phyloP scores from a whole-genome alignment of 768 basidiomycete genomes.

The Pisolithus marmoratus region DNA sequence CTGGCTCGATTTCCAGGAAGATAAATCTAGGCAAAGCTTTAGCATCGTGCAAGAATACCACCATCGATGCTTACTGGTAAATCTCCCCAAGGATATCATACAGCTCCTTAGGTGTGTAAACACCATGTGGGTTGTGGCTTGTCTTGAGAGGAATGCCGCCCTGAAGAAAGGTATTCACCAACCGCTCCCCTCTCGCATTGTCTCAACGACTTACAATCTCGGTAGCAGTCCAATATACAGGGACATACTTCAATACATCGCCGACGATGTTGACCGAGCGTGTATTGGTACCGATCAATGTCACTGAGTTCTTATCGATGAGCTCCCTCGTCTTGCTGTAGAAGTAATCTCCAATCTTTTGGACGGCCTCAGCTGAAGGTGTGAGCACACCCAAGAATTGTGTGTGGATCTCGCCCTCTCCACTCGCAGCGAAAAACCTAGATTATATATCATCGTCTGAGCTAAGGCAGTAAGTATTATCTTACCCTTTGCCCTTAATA shows the following conservation, averaged over 20 bases:
- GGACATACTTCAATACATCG: slow-evolving; percentile 59
- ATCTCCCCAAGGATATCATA: slow-evolving; percentile 63
- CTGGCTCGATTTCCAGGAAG: slow-evolving; percentile 65
- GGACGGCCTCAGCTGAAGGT: slow-evolving; percentile 40
- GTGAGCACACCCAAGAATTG: slow-evolving; percentile 47
- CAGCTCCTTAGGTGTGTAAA: slow-evolving; percentile 56
- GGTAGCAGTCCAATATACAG: slow-evolving; percentile 63
- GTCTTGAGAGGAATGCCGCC: slow-evolving; percentile 70
- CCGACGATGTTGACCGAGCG: slow-evolving; percentile 60
- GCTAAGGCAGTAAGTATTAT: not conserved
- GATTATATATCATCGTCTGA: slow-evolving; percentile 1
- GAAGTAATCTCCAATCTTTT: slow-evolving; percentile 57
- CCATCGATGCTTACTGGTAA: slow-evolving; percentile 48
- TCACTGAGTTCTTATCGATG: slow-evolving; percentile 48
- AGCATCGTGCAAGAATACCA: not conserved
- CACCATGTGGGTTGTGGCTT: slow-evolving; percentile 45
- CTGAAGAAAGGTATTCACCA: slow-evolving; percentile 30
- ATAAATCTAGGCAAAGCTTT: slow-evolving; percentile 46
- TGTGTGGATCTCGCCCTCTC: slow-evolving; percentile 36
- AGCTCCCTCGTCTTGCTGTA: slow-evolving; percentile 57
- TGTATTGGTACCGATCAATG: slow-evolving; percentile 49
- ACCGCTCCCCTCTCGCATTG: not conserved
- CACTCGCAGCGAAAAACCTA: slow-evolving; percentile 62
- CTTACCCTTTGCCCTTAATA: slow-evolving; percentile 56
- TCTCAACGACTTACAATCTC: slow-evolving; percentile 50